A percentile compares a stretch with the other conserved stretches of the same genome.
These are phyloP conservation scores for Fusarium nygamai DNA, from an alignment of 2,329 filamentous ascomycete genomes.

Conservation along the genomic window DNA sequence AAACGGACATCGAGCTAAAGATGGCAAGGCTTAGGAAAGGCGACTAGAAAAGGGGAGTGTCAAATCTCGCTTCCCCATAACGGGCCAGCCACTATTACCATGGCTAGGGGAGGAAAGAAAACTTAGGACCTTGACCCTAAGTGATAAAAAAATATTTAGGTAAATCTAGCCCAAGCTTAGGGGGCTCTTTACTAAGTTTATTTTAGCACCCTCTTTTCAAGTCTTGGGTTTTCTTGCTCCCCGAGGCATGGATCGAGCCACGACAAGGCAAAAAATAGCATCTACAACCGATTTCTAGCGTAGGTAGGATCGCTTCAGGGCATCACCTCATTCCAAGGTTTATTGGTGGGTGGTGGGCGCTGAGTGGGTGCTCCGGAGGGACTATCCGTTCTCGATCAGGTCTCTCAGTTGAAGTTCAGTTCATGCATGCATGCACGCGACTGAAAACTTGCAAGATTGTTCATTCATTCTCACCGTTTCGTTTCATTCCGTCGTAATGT, in stretches of 20 bases:
- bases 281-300: conserved; percentile 1
- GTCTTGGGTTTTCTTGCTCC: background rate
- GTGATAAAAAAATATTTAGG: background rate
- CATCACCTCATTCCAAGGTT: conserved; percentile 17
- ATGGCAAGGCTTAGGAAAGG: background rate
- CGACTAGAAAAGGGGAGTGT: conserved; percentile 17
- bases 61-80: conserved; percentile 41
- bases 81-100: conserved; percentile 19
- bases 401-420: conserved; percentile 13
- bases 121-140: background rate
- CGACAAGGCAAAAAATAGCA: conserved; percentile 19
- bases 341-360: background rate
- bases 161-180: background rate
- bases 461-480: conserved; percentile 28
- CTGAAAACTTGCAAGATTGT: background rate
- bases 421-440: conserved; percentile 8
- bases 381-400: conserved; percentile 1
- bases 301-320: conserved; percentile 12
- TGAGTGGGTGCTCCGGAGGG: background rate
- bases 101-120: background rate
- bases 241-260: background rate
- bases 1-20: conserved; percentile 6
- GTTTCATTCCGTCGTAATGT: conserved; percentile 22
- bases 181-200: background rate
- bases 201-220: background rate